Evolutionary conservation across 768 basidiomycete species (phyloP).

Genomic region (Zangia roseola): DNA sequence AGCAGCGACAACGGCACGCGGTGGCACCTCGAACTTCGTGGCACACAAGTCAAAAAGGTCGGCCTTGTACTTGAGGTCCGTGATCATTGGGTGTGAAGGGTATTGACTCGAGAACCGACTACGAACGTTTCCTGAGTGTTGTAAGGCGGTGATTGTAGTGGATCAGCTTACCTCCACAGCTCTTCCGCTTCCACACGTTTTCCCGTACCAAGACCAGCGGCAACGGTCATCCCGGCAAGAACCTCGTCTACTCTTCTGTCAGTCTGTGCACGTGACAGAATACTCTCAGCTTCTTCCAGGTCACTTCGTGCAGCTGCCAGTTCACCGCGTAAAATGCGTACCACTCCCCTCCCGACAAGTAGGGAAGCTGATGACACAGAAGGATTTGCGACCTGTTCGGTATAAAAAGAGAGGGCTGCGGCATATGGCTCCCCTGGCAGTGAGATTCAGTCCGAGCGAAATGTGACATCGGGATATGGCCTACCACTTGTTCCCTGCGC

Average conservation of each 20-base stretch:
- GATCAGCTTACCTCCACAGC: conserved; percentile 58
- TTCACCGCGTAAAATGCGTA: conserved; percentile 75
- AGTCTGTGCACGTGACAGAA: conserved; percentile 45
- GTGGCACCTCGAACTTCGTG: conserved; percentile 60
- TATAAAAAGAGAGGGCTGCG: conserved; percentile 62
- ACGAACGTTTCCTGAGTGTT: conserved; percentile 4
- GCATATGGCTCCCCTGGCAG: conserved; percentile 33
- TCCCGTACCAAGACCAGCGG: conserved; percentile 52
- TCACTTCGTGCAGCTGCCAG: conserved; percentile 76
- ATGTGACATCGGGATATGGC: conserved; percentile 28
- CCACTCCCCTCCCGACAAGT: conserved; percentile 76
- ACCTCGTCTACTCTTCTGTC: conserved; percentile 54
- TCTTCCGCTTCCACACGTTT: conserved; percentile 67
- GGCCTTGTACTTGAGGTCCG: conserved; percentile 59
- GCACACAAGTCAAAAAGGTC: conserved; percentile 62
- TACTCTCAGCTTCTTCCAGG: conserved; percentile 59
- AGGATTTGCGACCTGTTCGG: conserved; percentile 81
- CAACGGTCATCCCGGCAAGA: conserved; percentile 65
- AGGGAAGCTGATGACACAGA: conserved; percentile 72
- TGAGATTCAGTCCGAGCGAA: not conserved
- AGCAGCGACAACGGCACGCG: conserved; percentile 36
- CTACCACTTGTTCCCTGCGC: conserved; percentile 56
- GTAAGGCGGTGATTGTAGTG: not conserved
- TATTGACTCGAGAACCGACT: conserved; percentile 50
- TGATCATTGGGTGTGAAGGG: conserved; percentile 67